Conservation (phyloP, 2,329 filamentous ascomycete genomes). For the Ophiocordyceps robertsii region DNA sequence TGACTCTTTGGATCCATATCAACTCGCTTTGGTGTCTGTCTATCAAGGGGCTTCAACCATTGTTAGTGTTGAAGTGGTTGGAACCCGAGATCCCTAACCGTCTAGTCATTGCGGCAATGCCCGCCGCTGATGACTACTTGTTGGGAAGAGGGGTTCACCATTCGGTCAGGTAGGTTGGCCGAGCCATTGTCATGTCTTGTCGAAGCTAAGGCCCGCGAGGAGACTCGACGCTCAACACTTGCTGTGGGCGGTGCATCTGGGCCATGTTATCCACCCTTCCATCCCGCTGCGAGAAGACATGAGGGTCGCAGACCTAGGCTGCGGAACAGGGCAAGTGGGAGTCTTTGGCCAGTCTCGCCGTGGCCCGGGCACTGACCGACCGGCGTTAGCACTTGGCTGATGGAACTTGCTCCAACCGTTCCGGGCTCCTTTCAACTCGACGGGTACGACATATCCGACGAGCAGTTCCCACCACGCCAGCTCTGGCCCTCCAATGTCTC, state of each 20-base stretch:
- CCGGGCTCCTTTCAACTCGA: background rate
- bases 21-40: too few relatives aligned
- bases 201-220: too few relatives aligned
- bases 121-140: background rate
- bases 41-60: too few relatives aligned
- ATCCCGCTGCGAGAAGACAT: background rate
- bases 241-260: background rate
- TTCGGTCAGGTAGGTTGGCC: background rate
- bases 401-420: background rate
- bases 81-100: background rate
- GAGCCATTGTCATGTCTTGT: background rate
- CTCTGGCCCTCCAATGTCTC: background rate
- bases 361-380: background rate
- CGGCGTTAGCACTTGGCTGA: background rate
- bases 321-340: background rate
- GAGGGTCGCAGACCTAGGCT: background rate
- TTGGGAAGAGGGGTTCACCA: background rate
- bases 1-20: too few relatives aligned
- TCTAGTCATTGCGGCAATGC: background rate
- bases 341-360: background rate
- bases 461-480: background rate
- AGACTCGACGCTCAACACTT: background rate
- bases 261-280: background rate
- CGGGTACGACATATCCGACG: background rate
- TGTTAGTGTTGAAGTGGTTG: too few relatives aligned